Evolutionary conservation across 441 rosid genomes (phyloP), one percentile per base, ranked within the genome.

Genomic region (Brassica hybrid): DNA sequence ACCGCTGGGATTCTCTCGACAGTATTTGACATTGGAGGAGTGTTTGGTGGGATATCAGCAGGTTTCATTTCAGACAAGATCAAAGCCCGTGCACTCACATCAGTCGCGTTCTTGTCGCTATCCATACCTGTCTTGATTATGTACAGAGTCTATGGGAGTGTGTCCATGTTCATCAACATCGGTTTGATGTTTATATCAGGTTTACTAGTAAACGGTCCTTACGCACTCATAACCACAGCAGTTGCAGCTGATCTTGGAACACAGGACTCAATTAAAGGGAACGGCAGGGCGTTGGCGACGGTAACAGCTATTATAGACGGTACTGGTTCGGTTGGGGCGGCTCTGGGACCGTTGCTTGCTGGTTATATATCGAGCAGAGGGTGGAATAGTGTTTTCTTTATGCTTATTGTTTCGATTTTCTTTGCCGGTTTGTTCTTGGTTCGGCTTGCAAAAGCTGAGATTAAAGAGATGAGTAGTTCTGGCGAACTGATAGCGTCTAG

Each of bases 161-260:
- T 88, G 36, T 86, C 96, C 0, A 88, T 86, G 96, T 62, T 83
- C 75, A 71, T 85, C 67, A 92, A 90, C 81, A 74, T 91, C 1
- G 5, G 61, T 14, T 78, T 91, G 86, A 94, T 91, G 98, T 88
- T 91, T 77, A 13, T 88, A 75, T 94, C 93, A 0, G 96, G 97
- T n/a, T 76, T 91, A 82, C 88, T 90, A 34, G 98, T 94, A 70
- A 94, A 94, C 43, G 98, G 94, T 48, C 97, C 99, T 1, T 93
- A 91, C 77, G 79, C 96, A 16, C 91, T 94, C 12, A 94, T 94
- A 61, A 91, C 97, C 3, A 90, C 97, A 56, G 97, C 99, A 0
- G 98, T 93, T 27, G 93, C 98, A 58, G 87, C 97, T 78, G 98
- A 94, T 88, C 97, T 94, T 14, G 98, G 99, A 38, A 93, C 97